These are phyloP conservation scores for Colletotrichum sp. DNA, from an alignment of 2,329 filamentous ascomycete species.

Conservation along the genomic window DNA sequence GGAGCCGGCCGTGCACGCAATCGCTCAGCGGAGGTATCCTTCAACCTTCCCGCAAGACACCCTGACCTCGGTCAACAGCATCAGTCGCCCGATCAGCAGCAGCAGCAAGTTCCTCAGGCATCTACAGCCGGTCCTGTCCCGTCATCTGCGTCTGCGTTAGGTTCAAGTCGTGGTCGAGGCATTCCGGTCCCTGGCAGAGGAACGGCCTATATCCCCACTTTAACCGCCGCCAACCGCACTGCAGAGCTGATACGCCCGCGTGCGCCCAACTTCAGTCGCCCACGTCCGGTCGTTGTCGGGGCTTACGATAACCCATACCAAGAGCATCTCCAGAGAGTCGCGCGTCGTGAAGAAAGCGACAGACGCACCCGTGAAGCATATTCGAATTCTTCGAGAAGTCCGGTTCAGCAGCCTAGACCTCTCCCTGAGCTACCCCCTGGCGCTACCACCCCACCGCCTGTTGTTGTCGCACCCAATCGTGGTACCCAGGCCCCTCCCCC, in stretches of 20 bases:
- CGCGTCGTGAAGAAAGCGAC: slow-evolving; percentile 3
- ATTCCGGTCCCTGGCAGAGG: slow-evolving; percentile 7
- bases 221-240: slow-evolving; percentile 4
- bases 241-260: slow-evolving; percentile 1
- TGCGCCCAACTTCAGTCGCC: slow-evolving; percentile 2
- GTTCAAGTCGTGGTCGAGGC: neutral
- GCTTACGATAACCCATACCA: slow-evolving; percentile 18
- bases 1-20: slow-evolving; percentile 5
- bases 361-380: neutral
- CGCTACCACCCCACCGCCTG: neutral
- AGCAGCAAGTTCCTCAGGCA: neutral
- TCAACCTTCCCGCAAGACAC: neutral
- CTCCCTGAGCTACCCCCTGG: slow-evolving; percentile 15
- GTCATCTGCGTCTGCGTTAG: neutral
- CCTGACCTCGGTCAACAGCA: neutral
- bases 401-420: neutral
- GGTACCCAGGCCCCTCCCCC: slow-evolving; percentile 6
- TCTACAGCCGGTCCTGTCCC: neutral
- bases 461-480: neutral
- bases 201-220: slow-evolving; percentile 13
- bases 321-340: slow-evolving; percentile 8
- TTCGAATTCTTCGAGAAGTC: neutral
- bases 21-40: slow-evolving; percentile 12
- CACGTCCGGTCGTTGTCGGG: slow-evolving; percentile 9
- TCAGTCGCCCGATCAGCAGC: neutral